Conservation (phyloP, 305 asterid species). For the Petunia hybrid region DNA sequence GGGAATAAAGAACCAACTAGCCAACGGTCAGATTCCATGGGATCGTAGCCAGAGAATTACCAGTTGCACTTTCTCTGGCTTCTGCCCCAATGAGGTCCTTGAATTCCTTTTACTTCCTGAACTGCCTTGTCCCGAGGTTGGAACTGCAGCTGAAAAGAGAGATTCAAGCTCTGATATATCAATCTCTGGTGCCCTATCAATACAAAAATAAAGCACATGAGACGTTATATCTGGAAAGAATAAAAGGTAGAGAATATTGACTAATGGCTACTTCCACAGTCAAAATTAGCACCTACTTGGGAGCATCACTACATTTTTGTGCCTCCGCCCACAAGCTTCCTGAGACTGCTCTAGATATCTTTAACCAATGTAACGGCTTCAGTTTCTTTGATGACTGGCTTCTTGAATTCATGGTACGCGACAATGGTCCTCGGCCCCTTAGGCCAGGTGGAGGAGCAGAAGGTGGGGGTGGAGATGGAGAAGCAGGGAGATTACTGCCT, state of each 20-base stretch:
- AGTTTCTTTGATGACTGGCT: conserved; percentile 72
- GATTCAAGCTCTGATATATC: conserved; percentile 93
- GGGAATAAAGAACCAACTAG: neutral
- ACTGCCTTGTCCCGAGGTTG: conserved; percentile 65
- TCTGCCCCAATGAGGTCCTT: conserved; percentile 62
- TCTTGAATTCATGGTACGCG: conserved; percentile 63
- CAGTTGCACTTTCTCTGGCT: conserved; percentile 95
- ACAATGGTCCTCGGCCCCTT: conserved; percentile 66
- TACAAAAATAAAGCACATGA: conserved; percentile 36
- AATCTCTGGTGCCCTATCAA: conserved; percentile 89
- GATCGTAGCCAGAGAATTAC: conserved; percentile 44
- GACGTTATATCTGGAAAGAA: conserved; percentile 21
- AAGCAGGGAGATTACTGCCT: conserved; percentile 54
- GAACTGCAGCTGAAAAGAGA: conserved; percentile 86
- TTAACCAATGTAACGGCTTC: conserved; percentile 95
- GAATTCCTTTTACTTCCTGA: conserved; percentile 65
- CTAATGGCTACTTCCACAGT: conserved; percentile 19
- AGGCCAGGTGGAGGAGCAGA: conserved; percentile 64
- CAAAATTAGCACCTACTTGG: conserved; percentile 61
- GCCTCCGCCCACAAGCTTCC: conserved; percentile 99
- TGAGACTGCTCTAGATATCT: conserved; percentile 89
- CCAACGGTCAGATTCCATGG: neutral
- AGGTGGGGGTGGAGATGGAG: conserved; percentile 94
- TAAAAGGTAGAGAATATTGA: neutral
- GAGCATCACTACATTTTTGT: conserved; percentile 83